Evolutionary conservation across 129 eudicot genomes (phyloP), one percentile per base, ranked within the genome.

Genomic region (Helichrysum umbraculigerum): DNA sequence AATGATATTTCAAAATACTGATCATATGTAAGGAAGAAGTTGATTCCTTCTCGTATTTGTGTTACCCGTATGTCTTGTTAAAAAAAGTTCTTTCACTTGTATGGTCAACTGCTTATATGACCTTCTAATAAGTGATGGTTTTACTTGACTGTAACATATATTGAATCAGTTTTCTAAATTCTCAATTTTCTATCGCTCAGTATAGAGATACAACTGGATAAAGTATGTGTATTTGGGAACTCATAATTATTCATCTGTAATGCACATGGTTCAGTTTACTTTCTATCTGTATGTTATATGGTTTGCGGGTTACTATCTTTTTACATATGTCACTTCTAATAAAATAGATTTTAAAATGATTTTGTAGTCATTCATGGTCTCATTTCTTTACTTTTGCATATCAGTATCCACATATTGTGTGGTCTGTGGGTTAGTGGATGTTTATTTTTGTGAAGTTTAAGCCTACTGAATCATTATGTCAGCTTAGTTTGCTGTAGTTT

Each of bases 141-240:
- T 28, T 62, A 20, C 50, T 41, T 62, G n/a, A n/a, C n/a, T n/a
- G n/a, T n/a, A n/a, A n/a, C n/a, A n/a, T n/a, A n/a, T n/a, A n/a
- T n/a, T n/a, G n/a, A n/a, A n/a, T n/a, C 16, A 62, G 28, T 58
- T 42, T 32, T 63, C 63, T 72, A 61, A 5, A 19, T 0, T 62
- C 64, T 21, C 9, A 41, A 35, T 68, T 71, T 76, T 67, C 84
- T 82, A 88, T 84, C 78, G 70, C 85, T 56, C 76, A 73, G n/a
- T 7, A 54, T 88, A 42, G 80, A 82, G 78, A 80, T 57, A 33
- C 80, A 82, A 84, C 35, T 88, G 78, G 94, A 88, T n/a, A 83
- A 79, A 62, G 76, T 82, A 61, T 79, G 79, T 62, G 68, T 77
- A 39, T 80, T 73, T 6, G 88, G 82, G 78, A 77, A 68, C n/a